Base-by-base conservation (phyloP, 352 stramenopile genomes). In the Blastocystis sp. region DNA sequence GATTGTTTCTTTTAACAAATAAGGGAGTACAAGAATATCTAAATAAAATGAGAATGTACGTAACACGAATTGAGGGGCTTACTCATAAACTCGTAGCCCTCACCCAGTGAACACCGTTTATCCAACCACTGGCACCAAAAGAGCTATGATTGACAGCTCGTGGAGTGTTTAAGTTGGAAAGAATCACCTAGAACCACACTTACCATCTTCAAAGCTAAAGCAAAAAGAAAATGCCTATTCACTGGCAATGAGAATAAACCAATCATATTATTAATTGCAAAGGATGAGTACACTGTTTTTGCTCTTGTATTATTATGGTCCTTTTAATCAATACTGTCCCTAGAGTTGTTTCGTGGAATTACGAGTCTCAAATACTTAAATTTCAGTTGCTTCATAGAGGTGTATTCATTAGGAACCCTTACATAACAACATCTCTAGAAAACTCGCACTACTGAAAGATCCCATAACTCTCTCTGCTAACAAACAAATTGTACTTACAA, bases 1-100 rank as follows among this genome's bases (percentile, higher is more conserved):
- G 27, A 70, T 69, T 56, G 24, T 87, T 48, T 87, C 64, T 87
- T n/a, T 73, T 48, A 78, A 57, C 42, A 81, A 81, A 81, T 27
- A 64, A 40, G 3, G 13, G 35, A 62, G n/a, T 48, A 24, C 44
- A 81, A 1, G 0, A 24, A 53, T 30, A 60, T 64, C 51, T 30
- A 44, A 81, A 64, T 35, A 37, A 35, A 33, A 56, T 37, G 9
- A 64, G n/a, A 59, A 60, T 81, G 27, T 64, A 48, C 48, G 70
- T 24, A 81, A 81, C 70, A 81, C n/a, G 24, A 54, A 81, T 81
- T 81, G 70, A 59, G 48, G 70, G 44, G 13, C 19, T 27, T 81
- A 35, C 62, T 37, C 70, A 81, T 64, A 51, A 37, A 60, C 22
- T 24, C 4, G n/a, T 59, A 56, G 51, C 13, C 70, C 70, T 30